phyloP scores from a whole-genome alignment of 345 rosid genomes.

The Eucalyptus decipiens region DNA sequence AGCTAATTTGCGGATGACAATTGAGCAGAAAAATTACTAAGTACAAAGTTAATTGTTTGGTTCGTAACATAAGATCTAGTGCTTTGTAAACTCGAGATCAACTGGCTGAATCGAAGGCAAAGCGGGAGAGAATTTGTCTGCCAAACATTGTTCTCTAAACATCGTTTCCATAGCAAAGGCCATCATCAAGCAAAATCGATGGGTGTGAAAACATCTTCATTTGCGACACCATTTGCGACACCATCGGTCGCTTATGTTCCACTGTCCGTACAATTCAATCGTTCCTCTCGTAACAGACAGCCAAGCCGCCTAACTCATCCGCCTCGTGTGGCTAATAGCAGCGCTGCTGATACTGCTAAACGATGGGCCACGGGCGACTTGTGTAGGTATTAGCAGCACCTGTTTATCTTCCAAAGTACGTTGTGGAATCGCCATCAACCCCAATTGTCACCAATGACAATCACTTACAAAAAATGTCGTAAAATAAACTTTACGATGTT shows the following conservation, averaged over 20 bases:
- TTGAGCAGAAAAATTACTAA: neutral
- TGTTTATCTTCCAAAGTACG: neutral
- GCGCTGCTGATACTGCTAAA: neutral
- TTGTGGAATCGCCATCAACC: neutral
- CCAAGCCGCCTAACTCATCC: too few species aligned
- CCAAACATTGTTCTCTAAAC: neutral
- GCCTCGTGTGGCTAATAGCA: neutral
- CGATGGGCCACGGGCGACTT: neutral
- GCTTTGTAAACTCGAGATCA: neutral
- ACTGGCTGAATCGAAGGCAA: neutral
- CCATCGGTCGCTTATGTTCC: neutral
- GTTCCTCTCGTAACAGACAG: too few species aligned
- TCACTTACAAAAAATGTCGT: neutral
- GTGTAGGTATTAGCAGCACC: neutral
- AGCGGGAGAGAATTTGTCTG: neutral
- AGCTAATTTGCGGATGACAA: accelerated
- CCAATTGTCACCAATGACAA: neutral
- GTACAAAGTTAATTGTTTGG: neutral
- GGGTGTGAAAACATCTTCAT: neutral
- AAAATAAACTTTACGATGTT: neutral
- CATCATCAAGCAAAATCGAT: neutral
- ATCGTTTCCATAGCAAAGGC: neutral
- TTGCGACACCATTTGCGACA: neutral
- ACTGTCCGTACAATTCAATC: neutral
- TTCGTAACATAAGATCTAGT: accelerated